These are phyloP conservation scores for Marasmius oreades DNA, from an alignment of 1,284 basidiomycete species.

Conservation along the genomic window DNA sequence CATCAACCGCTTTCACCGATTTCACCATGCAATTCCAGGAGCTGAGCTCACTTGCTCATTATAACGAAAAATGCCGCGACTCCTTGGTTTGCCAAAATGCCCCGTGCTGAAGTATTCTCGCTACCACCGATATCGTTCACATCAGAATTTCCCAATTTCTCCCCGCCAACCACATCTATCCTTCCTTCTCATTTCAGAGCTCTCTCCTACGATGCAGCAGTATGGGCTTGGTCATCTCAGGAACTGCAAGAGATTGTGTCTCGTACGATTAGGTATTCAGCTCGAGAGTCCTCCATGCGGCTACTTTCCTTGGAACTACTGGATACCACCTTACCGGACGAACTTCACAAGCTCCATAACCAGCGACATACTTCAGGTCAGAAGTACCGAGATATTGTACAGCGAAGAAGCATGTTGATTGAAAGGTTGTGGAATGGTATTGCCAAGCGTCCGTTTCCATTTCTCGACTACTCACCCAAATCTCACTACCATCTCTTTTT, in stretches of 20 bases:
- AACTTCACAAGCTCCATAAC: slow-evolving; percentile 52
- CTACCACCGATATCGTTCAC: too few relatives aligned
- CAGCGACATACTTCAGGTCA: slow-evolving; percentile 51
- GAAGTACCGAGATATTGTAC: slow-evolving; percentile 64
- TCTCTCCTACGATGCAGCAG: not conserved
- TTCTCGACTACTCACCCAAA: too few relatives aligned
- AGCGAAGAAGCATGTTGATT: slow-evolving; percentile 67
- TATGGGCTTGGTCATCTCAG: slow-evolving; percentile 56
- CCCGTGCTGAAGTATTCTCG: too few relatives aligned
- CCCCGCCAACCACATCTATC: too few relatives aligned
- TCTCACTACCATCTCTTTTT: slow-evolving; percentile 9
- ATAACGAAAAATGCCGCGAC: too few relatives aligned
- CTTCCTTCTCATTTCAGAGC: not conserved
- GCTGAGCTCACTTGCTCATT: too few relatives aligned
- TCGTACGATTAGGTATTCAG: slow-evolving; percentile 66
- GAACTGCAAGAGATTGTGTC: slow-evolving; percentile 75
- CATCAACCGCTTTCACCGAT: too few relatives aligned
- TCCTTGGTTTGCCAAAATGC: too few relatives aligned
- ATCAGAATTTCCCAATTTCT: too few relatives aligned
- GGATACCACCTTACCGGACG: slow-evolving; percentile 53
- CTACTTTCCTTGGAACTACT: slow-evolving; percentile 59
- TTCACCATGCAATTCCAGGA: too few relatives aligned
- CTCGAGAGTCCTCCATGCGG: slow-evolving; percentile 68
- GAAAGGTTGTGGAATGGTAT: slow-evolving; percentile 49
- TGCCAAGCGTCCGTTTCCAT: slow-evolving; percentile 17